A percentile compares a stretch with the other conserved stretches of the same genome.
Conservation (phyloP, 805 yeast genomes). For the Limtongia smithiae region DNA sequence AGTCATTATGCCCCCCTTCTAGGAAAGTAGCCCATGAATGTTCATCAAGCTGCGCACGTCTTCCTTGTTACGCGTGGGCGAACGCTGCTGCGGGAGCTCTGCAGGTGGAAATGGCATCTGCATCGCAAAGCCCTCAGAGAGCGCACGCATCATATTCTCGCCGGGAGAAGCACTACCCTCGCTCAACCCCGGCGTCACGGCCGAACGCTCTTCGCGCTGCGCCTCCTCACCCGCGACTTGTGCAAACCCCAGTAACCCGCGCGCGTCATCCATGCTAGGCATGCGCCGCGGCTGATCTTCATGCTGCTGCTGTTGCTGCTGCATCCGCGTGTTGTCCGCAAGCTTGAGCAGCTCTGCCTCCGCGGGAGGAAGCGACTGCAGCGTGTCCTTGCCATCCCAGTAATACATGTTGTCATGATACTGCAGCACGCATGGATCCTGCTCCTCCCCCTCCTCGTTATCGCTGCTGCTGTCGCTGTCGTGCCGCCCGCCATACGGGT, state of each 20-base stretch:
- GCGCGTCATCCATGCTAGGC: conserved; percentile 6
- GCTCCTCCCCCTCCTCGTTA: background rate
- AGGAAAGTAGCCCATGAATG: conserved; percentile 19
- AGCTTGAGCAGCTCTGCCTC: background rate
- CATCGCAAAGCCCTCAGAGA: conserved; percentile 4
- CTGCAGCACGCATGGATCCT: conserved; percentile 36
- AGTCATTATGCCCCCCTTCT: too few species aligned
- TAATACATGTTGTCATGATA: conserved; percentile 40
- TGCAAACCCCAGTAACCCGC: conserved; percentile 10
- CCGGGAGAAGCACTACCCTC: conserved; percentile 24
- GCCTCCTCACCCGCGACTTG: conserved; percentile 3
- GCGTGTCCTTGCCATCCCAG: conserved; percentile 41
- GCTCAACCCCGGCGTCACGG: conserved; percentile 12
- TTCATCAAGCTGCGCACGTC: conserved; percentile 21
- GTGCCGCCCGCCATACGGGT: too few species aligned
- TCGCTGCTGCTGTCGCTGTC: background rate
- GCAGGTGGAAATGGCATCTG: too few species aligned
- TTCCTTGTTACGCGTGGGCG: background rate
- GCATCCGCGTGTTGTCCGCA: background rate
- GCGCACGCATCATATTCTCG: conserved; percentile 13
- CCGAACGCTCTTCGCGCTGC: background rate
- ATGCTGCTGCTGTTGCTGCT: background rate
- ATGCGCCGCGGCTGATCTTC: conserved; percentile 8
- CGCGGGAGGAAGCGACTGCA: conserved; percentile 32
- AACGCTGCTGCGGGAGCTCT: background rate